Evolutionary conservation across 169 alveolate genomes (phyloP).

Genomic region (Plasmodium relictum): DNA sequence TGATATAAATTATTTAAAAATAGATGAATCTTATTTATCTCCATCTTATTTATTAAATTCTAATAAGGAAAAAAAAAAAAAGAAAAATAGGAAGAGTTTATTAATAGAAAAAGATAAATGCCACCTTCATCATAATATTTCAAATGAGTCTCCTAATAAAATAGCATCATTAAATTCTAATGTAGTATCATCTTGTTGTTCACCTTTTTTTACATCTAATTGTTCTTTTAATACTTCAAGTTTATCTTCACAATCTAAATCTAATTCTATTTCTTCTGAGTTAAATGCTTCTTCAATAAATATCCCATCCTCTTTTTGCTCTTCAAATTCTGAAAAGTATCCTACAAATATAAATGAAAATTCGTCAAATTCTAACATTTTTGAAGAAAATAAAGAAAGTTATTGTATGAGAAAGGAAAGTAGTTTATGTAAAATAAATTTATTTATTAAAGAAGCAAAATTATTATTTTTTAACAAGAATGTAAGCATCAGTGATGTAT

Average conservation of each 20-base stretch:
- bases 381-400: not conserved
- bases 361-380: conserved; percentile 26
- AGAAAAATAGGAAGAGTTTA: not conserved
- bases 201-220: not conserved
- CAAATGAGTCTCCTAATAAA: too few species aligned
- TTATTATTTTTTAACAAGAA: conserved; percentile 56
- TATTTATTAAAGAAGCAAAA: conserved; percentile 66
- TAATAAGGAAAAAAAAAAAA: conserved; percentile 2
- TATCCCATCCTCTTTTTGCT: not conserved
- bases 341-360: conserved; percentile 8
- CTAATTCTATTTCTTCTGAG: not conserved
- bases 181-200: not conserved
- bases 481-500: conserved; percentile 31
- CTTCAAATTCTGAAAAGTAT: conserved; percentile 10
- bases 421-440: conserved; percentile 38
- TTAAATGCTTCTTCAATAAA: not conserved
- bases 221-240: not conserved
- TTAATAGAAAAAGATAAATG: too few species aligned
- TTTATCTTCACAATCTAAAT: not conserved
- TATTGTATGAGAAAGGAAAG: conserved; percentile 15
- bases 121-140: too few species aligned
- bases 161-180: too few species aligned
- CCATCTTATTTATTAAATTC: not conserved
- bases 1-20: conserved; percentile 13
- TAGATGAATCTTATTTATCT: conserved; percentile 32